Evolutionary conservation across 1,284 basidiomycete species (phyloP).

Genomic region (Ceratobasidium theobromae): DNA sequence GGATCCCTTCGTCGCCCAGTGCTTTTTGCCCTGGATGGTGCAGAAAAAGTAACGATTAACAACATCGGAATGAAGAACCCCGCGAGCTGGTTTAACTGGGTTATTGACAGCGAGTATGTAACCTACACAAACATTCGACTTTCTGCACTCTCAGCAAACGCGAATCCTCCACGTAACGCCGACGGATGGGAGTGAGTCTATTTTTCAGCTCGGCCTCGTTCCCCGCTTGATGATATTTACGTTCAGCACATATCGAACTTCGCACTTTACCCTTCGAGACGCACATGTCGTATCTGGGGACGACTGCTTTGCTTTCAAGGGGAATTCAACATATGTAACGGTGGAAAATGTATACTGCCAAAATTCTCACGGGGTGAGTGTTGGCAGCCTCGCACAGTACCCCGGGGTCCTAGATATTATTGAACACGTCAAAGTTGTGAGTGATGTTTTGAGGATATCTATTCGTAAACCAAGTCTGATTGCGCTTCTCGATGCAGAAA

Average conservation of each 20-base stretch:
- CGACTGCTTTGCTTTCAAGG: slow-evolving; percentile 34
- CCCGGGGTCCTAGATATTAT: slow-evolving; percentile 19
- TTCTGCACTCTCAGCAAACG: slow-evolving; percentile 11
- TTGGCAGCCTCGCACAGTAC: slow-evolving; percentile 33
- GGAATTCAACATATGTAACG: slow-evolving; percentile 28
- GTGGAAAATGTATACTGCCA: slow-evolving; percentile 31
- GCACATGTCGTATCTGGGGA: slow-evolving; percentile 31
- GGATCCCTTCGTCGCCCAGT: slow-evolving; percentile 15
- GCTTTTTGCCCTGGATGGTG: slow-evolving; percentile 15
- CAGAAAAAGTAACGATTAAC: slow-evolving; percentile 10
- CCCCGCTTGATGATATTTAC: not conserved
- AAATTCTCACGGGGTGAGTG: slow-evolving; percentile 30
- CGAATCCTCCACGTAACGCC: slow-evolving; percentile 22
- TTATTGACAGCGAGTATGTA: slow-evolving; percentile 20
- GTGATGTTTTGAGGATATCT: no score
- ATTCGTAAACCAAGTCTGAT: not conserved
- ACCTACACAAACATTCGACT: slow-evolving; percentile 20
- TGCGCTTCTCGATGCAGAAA: not conserved
- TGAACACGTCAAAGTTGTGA: slow-evolving; percentile 26
- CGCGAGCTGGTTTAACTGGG: slow-evolving; percentile 26
- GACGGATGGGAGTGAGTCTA: slow-evolving; percentile 23
- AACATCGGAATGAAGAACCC: slow-evolving; percentile 25
- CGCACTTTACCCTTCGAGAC: slow-evolving; percentile 21
- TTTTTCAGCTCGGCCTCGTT: no score
- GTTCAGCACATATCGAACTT: slow-evolving; percentile 24